A percentile compares a stretch with the other conserved stretches of the same genome.
Conservation (phyloP, 495 filamentous ascomycete genomes). For the Neurospora sp. region DNA sequence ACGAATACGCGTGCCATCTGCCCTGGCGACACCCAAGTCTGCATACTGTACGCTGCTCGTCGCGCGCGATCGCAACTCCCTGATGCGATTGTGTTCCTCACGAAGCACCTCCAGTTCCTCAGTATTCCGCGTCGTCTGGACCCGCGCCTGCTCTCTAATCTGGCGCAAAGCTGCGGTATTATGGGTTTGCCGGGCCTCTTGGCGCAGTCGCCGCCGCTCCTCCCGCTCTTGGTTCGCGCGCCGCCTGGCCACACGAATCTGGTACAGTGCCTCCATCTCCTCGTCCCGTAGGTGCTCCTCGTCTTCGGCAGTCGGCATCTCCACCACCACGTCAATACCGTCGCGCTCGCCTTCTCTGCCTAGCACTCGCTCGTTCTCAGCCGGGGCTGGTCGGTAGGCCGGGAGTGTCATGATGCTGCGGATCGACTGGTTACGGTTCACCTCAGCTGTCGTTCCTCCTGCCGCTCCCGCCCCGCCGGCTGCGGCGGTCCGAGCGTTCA, state of each 20-base stretch:
- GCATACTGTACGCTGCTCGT: slow-evolving; percentile 81
- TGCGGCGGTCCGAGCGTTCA: slow-evolving; percentile 1
- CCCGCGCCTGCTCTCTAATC: slow-evolving; percentile 35
- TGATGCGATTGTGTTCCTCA: slow-evolving; percentile 55
- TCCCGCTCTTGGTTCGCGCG: slow-evolving; percentile 69
- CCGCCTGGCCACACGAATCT: slow-evolving; percentile 72
- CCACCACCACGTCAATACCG: slow-evolving; percentile 86
- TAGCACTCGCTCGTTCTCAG: slow-evolving; percentile 72
- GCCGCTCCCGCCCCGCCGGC: slow-evolving; percentile 7
- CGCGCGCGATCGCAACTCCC: slow-evolving; percentile 55
- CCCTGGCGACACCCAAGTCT: slow-evolving; percentile 73
- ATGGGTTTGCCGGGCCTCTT: slow-evolving; percentile 60
- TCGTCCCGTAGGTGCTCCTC: slow-evolving; percentile 76
- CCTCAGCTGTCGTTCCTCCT: slow-evolving; percentile 23
- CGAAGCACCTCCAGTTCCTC: slow-evolving; percentile 43
- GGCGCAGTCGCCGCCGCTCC: slow-evolving; percentile 51
- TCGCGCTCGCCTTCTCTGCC: slow-evolving; percentile 84
- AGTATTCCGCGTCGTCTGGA: slow-evolving; percentile 23
- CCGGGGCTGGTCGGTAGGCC: slow-evolving; percentile 56
- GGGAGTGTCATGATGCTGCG: slow-evolving; percentile 90
- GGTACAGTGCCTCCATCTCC: slow-evolving; percentile 88
- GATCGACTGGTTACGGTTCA: slow-evolving; percentile 77
- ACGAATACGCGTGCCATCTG: slow-evolving; percentile 79
- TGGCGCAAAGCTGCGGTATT: slow-evolving; percentile 54
- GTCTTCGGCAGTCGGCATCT: slow-evolving; percentile 46